phyloP scores from a whole-genome alignment of 176 grass and related monocot species.

The Aegilops longissima region DNA sequence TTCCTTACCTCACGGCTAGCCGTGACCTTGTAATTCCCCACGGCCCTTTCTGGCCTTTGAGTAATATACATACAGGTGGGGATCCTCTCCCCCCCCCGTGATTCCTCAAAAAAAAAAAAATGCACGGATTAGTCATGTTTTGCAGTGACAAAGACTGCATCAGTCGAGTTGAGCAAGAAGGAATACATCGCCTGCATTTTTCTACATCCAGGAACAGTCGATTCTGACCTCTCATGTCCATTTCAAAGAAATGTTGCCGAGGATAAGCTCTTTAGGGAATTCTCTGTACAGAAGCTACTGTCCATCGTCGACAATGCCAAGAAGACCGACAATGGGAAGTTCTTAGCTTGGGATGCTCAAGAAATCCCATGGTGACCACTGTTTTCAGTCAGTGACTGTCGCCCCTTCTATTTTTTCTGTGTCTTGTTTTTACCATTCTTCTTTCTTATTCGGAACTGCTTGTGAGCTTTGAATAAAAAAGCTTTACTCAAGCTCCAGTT shows the following conservation, averaged over 20 bases:
- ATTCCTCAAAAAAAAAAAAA: not conserved
- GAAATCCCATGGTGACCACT: conserved; percentile 51
- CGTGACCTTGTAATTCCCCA: too few species aligned
- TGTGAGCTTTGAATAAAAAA: too few species aligned
- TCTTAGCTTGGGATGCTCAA: conserved; percentile 83
- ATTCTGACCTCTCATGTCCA: conserved; percentile 77
- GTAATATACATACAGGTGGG: too few species aligned
- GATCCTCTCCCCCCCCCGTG: too few species aligned
- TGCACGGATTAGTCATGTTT: not conserved
- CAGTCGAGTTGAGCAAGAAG: conserved; percentile 64
- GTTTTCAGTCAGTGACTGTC: not conserved
- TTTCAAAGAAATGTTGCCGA: conserved; percentile 74
- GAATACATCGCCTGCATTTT: conserved; percentile 73
- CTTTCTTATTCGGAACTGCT: not conserved
- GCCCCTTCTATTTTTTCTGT: too few species aligned
- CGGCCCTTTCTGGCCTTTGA: too few species aligned
- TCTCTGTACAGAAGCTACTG: conserved; percentile 62
- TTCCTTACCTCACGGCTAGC: too few species aligned
- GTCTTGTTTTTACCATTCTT: not conserved
- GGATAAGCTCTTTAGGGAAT: conserved; percentile 72
- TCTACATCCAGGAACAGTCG: conserved; percentile 80
- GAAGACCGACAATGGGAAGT: conserved; percentile 73
- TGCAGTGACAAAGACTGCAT: conserved; percentile 84
- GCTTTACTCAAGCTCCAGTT: too few species aligned
- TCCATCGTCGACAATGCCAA: conserved; percentile 56